phyloP scores from a whole-genome alignment of 2,329 filamentous ascomycete species.

The Epichloe gansuensis region DNA sequence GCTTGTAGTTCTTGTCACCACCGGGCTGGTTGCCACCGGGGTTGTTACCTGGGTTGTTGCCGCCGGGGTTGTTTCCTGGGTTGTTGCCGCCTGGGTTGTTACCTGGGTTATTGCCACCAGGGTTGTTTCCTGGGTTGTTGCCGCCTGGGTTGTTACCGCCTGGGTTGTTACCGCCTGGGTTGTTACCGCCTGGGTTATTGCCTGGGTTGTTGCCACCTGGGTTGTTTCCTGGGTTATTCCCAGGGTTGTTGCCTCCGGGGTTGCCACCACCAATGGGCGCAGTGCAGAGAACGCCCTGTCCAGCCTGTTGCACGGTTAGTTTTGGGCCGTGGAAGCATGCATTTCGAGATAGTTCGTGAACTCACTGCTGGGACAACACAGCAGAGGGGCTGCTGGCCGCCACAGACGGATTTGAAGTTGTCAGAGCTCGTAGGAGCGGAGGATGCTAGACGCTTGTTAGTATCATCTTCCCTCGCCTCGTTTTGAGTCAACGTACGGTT shows the following conservation, averaged over 20 bases:
- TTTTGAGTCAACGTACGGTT: constrained; percentile 4
- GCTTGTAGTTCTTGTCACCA: neutral
- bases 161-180: neutral
- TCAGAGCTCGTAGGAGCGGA: neutral
- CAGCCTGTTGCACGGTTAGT: no score
- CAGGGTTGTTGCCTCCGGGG: neutral
- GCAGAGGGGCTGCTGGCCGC: neutral
- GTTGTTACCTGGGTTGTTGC: neutral
- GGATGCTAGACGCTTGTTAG: neutral
- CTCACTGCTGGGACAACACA: constrained; percentile 2
- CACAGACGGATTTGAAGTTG: neutral
- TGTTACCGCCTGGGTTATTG: neutral
- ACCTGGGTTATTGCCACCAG: neutral
- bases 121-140: neutral
- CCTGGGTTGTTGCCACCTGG: neutral
- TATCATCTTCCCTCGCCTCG: neutral
- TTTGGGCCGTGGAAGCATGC: no score
- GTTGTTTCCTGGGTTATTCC: neutral
- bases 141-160: constrained; percentile 1
- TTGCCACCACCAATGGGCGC: neutral
- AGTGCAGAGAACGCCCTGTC: no score
- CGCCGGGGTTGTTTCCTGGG: neutral
- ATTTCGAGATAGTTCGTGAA: neutral
- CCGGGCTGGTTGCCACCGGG: neutral
- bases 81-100: neutral